These are phyloP conservation scores for Cryptococcus sp. DNA, from an alignment of 1,284 basidiomycete genomes.

Conservation along the genomic window DNA sequence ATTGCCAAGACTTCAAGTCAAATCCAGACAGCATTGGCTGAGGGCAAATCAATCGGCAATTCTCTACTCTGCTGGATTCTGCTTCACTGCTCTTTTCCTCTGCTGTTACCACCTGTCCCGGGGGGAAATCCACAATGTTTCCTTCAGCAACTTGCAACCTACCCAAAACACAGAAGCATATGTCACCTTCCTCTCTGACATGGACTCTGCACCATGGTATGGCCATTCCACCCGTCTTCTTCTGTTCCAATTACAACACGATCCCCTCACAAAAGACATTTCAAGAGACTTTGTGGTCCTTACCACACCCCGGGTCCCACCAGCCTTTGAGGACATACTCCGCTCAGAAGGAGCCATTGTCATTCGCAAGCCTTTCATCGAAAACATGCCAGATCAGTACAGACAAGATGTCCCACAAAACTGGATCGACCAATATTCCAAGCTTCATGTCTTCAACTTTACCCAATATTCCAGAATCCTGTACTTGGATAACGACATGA, in stretches of 20 bases:
- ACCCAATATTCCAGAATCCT: constrained; percentile 12
- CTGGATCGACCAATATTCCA: constrained; percentile 8
- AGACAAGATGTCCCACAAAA: background rate
- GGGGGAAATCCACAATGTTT: too few species aligned
- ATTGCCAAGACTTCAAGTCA: too few species aligned
- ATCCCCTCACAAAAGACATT: constrained; percentile 7
- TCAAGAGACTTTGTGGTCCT: constrained; percentile 9
- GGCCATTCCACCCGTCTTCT: constrained; percentile 18
- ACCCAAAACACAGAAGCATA: constrained; percentile 10
- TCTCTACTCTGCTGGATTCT: too few species aligned
- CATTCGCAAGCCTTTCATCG: background rate
- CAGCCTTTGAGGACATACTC: constrained; percentile 4
- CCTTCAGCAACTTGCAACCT: too few species aligned
- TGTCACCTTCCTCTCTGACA: constrained; percentile 9
- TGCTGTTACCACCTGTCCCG: too few species aligned
- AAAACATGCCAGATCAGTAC: background rate
- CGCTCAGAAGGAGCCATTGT: constrained; percentile 7
- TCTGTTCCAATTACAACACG: constrained; percentile 13
- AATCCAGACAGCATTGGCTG: too few species aligned
- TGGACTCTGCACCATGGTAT: constrained; percentile 3
- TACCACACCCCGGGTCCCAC: constrained; percentile 7
- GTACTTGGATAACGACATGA: constrained; percentile 9
- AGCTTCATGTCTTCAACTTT: constrained; percentile 13
- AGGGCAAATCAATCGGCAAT: too few species aligned
- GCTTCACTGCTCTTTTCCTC: too few species aligned